phyloP scores from a whole-genome alignment of 176 grass and related monocot species.

The Hyparrhenia diplandra region DNA sequence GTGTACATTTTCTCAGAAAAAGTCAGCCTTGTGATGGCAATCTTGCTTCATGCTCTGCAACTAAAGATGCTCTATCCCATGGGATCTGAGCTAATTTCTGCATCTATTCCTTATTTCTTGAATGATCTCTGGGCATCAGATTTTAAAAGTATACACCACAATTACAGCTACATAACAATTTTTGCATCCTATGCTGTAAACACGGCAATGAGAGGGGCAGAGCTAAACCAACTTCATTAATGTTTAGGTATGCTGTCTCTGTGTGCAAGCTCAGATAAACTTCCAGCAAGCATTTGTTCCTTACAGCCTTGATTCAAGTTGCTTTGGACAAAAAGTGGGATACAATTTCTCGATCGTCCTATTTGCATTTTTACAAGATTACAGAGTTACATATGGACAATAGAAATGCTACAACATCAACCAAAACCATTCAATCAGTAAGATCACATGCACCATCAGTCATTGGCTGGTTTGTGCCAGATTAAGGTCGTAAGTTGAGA shows the following conservation, averaged over 20 bases:
- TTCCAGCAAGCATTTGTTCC: background rate
- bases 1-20: background rate
- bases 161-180: background rate
- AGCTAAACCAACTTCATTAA: background rate
- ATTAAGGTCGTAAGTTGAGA: conserved; percentile 60
- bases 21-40: background rate
- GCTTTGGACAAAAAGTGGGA: background rate
- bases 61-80: background rate
- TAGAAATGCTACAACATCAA: background rate
- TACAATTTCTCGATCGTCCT: background rate
- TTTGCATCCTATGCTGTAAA: background rate
- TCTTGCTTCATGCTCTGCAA: background rate
- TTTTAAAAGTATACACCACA: background rate
- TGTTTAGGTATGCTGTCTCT: background rate
- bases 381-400: conserved; percentile 5
- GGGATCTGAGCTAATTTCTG: background rate
- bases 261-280: background rate
- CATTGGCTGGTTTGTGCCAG: conserved; percentile 39
- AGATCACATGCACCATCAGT: background rate
- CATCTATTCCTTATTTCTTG: background rate
- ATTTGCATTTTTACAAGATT: conserved; percentile 9
- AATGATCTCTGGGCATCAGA: background rate
- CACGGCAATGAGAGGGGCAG: background rate
- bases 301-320: background rate
- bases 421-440: background rate